Evolutionary conservation across 345 rosid species (phyloP).

Genomic region (Brassica napus): DNA sequence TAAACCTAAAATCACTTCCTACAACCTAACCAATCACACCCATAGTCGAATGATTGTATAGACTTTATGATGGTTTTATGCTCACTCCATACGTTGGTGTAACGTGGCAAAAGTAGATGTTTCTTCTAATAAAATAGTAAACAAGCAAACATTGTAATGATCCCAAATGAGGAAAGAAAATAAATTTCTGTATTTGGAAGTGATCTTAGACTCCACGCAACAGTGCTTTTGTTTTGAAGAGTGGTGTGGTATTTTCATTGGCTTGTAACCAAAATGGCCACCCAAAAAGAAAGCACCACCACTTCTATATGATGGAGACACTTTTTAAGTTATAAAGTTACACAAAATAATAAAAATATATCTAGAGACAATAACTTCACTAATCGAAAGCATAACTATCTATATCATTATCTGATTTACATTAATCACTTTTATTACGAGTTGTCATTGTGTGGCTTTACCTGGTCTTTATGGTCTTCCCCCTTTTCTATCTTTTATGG

Average conservation of each 20-base stretch:
- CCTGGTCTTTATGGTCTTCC: neutral
- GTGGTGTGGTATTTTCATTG: conserved; percentile 32
- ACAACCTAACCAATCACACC: too few relatives aligned
- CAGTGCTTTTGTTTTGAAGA: conserved; percentile 23
- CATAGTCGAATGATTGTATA: conserved; percentile 2
- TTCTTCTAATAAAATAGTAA: conserved; percentile 15
- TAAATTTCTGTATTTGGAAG: conserved; percentile 24
- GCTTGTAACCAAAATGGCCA: conserved; percentile 27
- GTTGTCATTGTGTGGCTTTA: neutral
- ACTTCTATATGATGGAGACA: conserved; percentile 5
- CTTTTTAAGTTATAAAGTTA: neutral
- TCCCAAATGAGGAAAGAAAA: conserved; percentile 34
- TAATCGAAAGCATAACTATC: neutral
- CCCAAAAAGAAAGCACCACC: conserved; percentile 30
- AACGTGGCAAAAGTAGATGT: conserved; percentile 36
- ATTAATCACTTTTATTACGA: neutral
- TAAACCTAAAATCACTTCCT: too few relatives aligned
- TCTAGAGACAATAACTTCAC: neutral
- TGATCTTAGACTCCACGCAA: conserved; percentile 38
- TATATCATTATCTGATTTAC: conserved; percentile 5
- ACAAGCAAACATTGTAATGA: conserved; percentile 23
- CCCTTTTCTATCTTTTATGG: too few relatives aligned
- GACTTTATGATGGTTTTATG: conserved; percentile 12
- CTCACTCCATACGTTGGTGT: conserved; percentile 15
- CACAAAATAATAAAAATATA: neutral